Evolutionary conservation across 805 yeast species (phyloP), one percentile per base, ranked within the genome.

Genomic region (Barnettozyma populi): DNA sequence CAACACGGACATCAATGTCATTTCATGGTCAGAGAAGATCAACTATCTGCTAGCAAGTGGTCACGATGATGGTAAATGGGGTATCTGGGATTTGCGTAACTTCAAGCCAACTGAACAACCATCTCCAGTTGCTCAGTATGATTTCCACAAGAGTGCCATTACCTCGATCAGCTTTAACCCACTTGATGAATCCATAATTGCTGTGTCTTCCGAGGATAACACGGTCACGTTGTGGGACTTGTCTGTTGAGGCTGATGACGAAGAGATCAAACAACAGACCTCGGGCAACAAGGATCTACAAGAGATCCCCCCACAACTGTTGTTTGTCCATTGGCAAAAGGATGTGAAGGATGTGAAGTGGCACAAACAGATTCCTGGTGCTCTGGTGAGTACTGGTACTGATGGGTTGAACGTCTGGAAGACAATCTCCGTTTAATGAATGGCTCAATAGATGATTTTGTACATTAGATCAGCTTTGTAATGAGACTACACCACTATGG

Each of bases 231-330:
- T 94, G 55, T 94, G 99, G 99, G 99, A 94, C 71, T 75, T 94
- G 65, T 92, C 97, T 11, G 99, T 94, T 14, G 99, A 94, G 71
- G 98, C 98, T 4, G 99, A 90, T 66, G 98, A 94, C 63, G 98
- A 92, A 63, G 99, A 92, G 68, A 86, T 92, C 55, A 81, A 86
- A 49, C 86, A 84, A 61, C 97, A 92, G 69, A 78, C 80, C 57
- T 76, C 80, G 48, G 94, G 85, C 59, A 78, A 82, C 36, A 76
- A 78, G 57, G 97, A 90, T 58, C 72, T 94, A 55, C 83, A 82
- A 55, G 95, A 86, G 59, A 87, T 92, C 53, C 99, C 99, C 16
- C 94, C 98, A 20, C 99, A 94, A 68, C 75, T 94, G 60, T 72
- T 94, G 64, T 94, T 94, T 70, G 96, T 92, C 40, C 99, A 94